Evolutionary conservation across 768 basidiomycete genomes (phyloP), one percentile per base, ranked within the genome.

Genomic region (Tulasnella sp.): DNA sequence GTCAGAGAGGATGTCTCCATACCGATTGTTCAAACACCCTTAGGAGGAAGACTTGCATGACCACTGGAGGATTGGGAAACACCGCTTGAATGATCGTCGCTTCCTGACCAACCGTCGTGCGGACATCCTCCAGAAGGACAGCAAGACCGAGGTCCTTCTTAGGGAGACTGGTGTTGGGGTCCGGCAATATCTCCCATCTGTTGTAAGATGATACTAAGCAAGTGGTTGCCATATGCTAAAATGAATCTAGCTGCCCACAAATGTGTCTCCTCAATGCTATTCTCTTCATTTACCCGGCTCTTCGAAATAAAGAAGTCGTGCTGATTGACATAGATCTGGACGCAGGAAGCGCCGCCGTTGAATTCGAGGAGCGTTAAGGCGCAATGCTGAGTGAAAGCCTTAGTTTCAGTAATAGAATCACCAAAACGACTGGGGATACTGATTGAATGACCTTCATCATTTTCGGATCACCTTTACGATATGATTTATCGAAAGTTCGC

Each of bases 281-380:
- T 76, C 30, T 75, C 75, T 53, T 84, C 84, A 34, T 85, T 82
- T 41, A 90, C 82, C 55, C 89, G 81, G 68, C 93, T 93, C 59
- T 75, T 74, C 15, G 74, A 74, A 69, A 98, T 97, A 76, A 99
- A 99, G 76, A 99, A 99, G 69, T 98, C 96, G 66, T 99, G 96
- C 68, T 99, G 96, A 66, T 98, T 99, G 57, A 99, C 96, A 66
- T 98, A 99, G 11, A 98, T 90, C 71, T 97, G 93, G 4, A 99
- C 87, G 67, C 96, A 98, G 0, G 92, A 94, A 45, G 87, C 76
- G 8, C 96, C 96, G 4, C 96, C 96, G 64, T 99, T 99, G 74
- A 99, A 99, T 70, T 98, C 96, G 17, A 96, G 79, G 4, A 99
- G 75, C 2, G 91, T 94, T 73, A 93, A 89, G 0, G 96, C 94